These are phyloP conservation scores for Verticillium isaacii DNA, from an alignment of 2,329 filamentous ascomycete species.

Conservation along the genomic window DNA sequence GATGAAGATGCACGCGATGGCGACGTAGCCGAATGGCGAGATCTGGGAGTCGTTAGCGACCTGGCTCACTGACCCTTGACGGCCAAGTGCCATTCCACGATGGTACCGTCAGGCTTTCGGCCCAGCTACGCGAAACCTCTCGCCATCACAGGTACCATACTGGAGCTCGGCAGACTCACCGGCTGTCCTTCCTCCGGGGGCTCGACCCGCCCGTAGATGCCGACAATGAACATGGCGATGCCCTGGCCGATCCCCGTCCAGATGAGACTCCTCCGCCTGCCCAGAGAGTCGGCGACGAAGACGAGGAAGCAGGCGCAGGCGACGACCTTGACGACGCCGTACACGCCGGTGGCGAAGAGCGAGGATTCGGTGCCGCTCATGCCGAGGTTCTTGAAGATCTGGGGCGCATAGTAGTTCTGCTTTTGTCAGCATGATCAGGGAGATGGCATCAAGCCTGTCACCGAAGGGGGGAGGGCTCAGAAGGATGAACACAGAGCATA, in stretches of 20 bases:
- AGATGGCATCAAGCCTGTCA: no score
- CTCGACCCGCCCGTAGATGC: conserved; percentile 61
- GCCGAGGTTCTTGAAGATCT: conserved; percentile 64
- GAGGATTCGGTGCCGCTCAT: conserved; percentile 50
- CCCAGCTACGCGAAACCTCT: no score
- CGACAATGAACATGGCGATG: conserved; percentile 63
- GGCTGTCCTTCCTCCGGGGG: conserved; percentile 48
- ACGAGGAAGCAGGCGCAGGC: conserved; percentile 61
- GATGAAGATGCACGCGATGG: conserved; percentile 67
- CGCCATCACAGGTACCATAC: no score
- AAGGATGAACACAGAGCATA: background rate
- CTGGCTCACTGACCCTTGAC: no score
- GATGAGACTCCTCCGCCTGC: conserved; percentile 54
- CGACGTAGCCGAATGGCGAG: conserved; percentile 63
- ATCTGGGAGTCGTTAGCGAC: conserved; percentile 24
- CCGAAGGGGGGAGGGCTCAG: background rate
- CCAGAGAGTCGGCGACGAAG: conserved; percentile 65
- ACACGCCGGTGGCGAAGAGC: conserved; percentile 70
- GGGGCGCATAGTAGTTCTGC: conserved; percentile 62
- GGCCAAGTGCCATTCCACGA: no score
- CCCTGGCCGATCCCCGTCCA: conserved; percentile 62
- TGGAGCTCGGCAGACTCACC: conserved; percentile 21
- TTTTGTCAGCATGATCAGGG: background rate
- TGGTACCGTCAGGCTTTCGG: background rate
- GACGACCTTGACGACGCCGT: conserved; percentile 66